Evolutionary conservation across 176 grass and related monocot genomes (phyloP).

Genomic region (Pontederia paniculata): DNA sequence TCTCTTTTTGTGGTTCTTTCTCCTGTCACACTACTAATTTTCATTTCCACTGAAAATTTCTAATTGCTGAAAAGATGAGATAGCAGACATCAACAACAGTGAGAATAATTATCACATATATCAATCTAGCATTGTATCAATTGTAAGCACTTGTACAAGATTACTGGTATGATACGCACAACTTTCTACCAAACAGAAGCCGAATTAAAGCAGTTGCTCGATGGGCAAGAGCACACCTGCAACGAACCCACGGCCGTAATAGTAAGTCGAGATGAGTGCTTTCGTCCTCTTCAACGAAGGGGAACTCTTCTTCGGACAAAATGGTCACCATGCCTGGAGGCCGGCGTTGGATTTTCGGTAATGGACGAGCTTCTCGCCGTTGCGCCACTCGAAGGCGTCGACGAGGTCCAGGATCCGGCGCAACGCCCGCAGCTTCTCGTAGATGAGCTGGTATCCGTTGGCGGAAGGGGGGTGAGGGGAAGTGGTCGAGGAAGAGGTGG

Average conservation of each 20-base stretch:
- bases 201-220: too few relatives aligned
- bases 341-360: constrained; percentile 58
- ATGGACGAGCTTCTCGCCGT: constrained; percentile 63
- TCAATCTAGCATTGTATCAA: too few relatives aligned
- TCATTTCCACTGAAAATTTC: too few relatives aligned
- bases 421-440: constrained; percentile 28
- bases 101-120: too few relatives aligned
- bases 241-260: constrained; percentile 81
- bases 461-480: constrained; percentile 21
- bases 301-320: too few relatives aligned
- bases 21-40: too few relatives aligned
- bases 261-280: constrained; percentile 50
- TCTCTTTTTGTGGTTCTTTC: too few relatives aligned
- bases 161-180: neutral
- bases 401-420: constrained; percentile 50
- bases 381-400: constrained; percentile 44
- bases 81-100: too few relatives aligned
- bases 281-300: constrained; percentile 94
- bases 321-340: constrained; percentile 87
- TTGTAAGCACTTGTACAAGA: too few relatives aligned
- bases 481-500: constrained; percentile 76
- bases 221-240: too few relatives aligned
- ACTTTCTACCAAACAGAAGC: too few relatives aligned
- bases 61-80: too few relatives aligned
- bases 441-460: neutral